Conservation (phyloP, 1,139 yeast genomes). For the Diutina siamensis region DNA sequence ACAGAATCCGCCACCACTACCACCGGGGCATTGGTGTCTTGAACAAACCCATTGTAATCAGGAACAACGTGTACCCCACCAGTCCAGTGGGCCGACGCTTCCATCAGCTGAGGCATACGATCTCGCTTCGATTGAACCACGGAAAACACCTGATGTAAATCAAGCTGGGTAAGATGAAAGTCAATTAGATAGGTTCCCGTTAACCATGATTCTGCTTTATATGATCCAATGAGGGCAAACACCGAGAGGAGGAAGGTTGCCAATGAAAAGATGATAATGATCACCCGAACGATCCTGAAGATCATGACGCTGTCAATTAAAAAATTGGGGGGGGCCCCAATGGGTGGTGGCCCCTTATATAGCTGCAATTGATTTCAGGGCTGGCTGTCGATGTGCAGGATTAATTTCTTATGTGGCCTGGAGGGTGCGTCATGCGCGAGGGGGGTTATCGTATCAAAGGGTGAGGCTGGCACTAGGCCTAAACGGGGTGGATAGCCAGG, state of each 20-base stretch:
- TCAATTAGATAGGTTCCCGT: constrained; percentile 28
- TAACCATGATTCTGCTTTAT: constrained; percentile 22
- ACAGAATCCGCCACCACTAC: too few species aligned
- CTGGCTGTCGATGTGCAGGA: too few species aligned
- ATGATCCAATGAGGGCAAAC: constrained; percentile 34
- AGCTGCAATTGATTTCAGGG: too few species aligned
- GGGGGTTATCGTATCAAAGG: too few species aligned
- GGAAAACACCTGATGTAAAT: constrained; percentile 13
- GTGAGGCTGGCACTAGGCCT: too few species aligned
- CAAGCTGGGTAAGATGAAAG: constrained; percentile 24
- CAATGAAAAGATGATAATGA: constrained; percentile 24
- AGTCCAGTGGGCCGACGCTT: neutral
- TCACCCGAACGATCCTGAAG: constrained; percentile 24
- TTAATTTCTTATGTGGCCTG: too few species aligned
- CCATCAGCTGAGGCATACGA: neutral
- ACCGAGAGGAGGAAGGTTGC: constrained; percentile 24
- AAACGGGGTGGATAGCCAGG: too few species aligned
- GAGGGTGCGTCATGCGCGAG: too few species aligned
- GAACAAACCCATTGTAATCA: neutral
- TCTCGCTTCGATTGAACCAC: constrained; percentile 1
- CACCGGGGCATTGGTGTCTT: neutral
- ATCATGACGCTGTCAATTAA: constrained; percentile 11
- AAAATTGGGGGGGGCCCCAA: too few species aligned
- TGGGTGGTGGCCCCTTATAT: too few species aligned
- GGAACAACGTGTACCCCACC: neutral